phyloP scores from a whole-genome alignment of 2,329 filamentous ascomycete species.

The Neurospora sp. region DNA sequence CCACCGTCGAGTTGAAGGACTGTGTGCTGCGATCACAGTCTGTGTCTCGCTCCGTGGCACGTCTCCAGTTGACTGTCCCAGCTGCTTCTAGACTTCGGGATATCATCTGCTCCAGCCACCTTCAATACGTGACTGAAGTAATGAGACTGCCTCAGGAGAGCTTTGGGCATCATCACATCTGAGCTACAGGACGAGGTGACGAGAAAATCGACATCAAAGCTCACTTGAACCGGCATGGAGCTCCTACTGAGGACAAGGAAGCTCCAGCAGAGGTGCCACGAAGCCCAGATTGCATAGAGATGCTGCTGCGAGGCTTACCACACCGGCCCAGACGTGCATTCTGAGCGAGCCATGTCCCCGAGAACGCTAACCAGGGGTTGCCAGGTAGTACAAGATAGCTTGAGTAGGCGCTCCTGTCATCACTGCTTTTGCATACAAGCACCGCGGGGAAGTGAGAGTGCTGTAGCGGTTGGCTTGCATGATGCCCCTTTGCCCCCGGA shows the following conservation, averaged over 20 bases:
- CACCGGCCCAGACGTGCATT: not conserved
- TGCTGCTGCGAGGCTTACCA: not conserved
- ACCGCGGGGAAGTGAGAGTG: not conserved
- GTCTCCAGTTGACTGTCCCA: not conserved
- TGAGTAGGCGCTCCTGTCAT: not conserved
- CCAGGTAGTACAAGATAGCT: not conserved
- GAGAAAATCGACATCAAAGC: not conserved
- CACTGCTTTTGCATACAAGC: not conserved
- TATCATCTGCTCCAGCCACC: not conserved
- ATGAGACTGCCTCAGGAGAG: not conserved
- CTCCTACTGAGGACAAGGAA: not conserved
- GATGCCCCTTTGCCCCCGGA: not conserved
- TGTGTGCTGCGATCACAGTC: not conserved
- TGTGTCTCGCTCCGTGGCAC: not conserved
- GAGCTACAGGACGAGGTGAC: not conserved
- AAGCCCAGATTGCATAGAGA: not conserved
- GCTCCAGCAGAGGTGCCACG: not conserved
- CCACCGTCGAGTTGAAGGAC: not conserved
- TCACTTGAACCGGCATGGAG: not conserved
- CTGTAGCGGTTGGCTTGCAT: not conserved
- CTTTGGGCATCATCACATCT: not conserved
- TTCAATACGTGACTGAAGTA: not conserved
- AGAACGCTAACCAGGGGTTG: not conserved
- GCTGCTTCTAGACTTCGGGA: not conserved
- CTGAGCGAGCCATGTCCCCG: not conserved